phyloP scores from a whole-genome alignment of 2,329 filamentous ascomycete genomes.

The Xylariaceae sp. region DNA sequence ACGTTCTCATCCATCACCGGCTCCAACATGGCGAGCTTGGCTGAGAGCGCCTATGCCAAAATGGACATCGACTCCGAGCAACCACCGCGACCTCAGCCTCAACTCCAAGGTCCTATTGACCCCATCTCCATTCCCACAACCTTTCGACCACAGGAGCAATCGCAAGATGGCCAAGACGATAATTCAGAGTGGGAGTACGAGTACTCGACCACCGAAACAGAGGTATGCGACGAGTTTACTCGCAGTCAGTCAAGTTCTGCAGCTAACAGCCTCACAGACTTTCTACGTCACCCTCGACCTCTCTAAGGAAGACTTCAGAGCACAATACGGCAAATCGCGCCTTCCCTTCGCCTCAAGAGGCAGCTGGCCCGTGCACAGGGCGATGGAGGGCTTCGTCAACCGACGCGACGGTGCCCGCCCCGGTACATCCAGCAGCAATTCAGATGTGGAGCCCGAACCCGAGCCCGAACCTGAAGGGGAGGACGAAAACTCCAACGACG shows the following conservation, averaged over 20 bases:
- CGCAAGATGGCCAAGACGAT: slow-evolving; percentile 38
- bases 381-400: slow-evolving; percentile 23
- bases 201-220: slow-evolving; percentile 62
- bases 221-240: slow-evolving; percentile 39
- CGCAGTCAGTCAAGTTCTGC: background rate
- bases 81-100: too few relatives aligned
- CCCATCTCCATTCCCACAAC: too few relatives aligned
- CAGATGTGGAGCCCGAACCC: slow-evolving; percentile 21
- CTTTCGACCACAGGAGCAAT: background rate
- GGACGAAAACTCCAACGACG: slow-evolving; percentile 12
- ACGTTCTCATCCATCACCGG: slow-evolving; percentile 3
- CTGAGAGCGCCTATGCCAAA: slow-evolving; percentile 17
- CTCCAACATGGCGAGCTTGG: slow-evolving; percentile 10
- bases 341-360: slow-evolving; percentile 35
- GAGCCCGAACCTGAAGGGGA: slow-evolving; percentile 19
- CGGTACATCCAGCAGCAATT: slow-evolving; percentile 10
- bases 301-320: slow-evolving; percentile 57
- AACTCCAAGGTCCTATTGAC: too few relatives aligned
- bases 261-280: slow-evolving; percentile 41
- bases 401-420: slow-evolving; percentile 13
- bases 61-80: slow-evolving; percentile 10
- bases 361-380: slow-evolving; percentile 45
- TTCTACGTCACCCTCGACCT: slow-evolving; percentile 64
- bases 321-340: slow-evolving; percentile 38
- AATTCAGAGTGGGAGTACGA: slow-evolving; percentile 67